These are phyloP conservation scores for Skeletonema menzelii DNA, from an alignment of 108 stramenopile species.

Conservation along the genomic window DNA sequence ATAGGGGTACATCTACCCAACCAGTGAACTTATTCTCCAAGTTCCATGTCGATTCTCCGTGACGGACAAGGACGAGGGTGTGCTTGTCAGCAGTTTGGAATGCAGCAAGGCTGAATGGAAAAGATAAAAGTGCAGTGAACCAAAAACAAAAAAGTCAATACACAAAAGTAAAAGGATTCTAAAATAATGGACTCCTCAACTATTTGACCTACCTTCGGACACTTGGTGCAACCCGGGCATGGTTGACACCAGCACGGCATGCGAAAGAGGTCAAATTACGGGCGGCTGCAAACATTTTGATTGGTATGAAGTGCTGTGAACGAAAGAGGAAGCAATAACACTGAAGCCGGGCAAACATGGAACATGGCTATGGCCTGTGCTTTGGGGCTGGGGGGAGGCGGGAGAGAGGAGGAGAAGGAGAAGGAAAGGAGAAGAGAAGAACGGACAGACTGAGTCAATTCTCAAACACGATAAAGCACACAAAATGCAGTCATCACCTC, in stretches of 20 bases:
- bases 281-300: conserved; percentile 42
- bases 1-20: conserved; percentile 94
- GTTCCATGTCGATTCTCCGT: conserved; percentile 98
- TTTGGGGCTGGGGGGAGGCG: too few relatives aligned
- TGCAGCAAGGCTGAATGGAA: conserved; percentile 29
- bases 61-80: conserved; percentile 87
- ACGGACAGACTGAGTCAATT: too few relatives aligned
- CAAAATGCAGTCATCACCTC: too few relatives aligned
- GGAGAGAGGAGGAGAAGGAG: too few relatives aligned
- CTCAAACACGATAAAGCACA: too few relatives aligned
- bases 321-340: too few relatives aligned
- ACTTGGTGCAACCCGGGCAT: conserved; percentile 28
- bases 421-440: too few relatives aligned
- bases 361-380: too few relatives aligned
- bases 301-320: neutral
- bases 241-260: conserved; percentile 25
- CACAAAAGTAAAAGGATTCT: neutral
- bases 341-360: too few relatives aligned
- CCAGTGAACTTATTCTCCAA: conserved; percentile 85
- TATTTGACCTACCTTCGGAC: conserved; percentile 29
- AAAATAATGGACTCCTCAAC: neutral
- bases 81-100: conserved; percentile 59
- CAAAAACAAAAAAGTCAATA: too few relatives aligned
- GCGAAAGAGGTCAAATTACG: conserved; percentile 33
- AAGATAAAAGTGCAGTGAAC: neutral